phyloP scores from a whole-genome alignment of 331 rosid genomes.

The Arachis monticola region DNA sequence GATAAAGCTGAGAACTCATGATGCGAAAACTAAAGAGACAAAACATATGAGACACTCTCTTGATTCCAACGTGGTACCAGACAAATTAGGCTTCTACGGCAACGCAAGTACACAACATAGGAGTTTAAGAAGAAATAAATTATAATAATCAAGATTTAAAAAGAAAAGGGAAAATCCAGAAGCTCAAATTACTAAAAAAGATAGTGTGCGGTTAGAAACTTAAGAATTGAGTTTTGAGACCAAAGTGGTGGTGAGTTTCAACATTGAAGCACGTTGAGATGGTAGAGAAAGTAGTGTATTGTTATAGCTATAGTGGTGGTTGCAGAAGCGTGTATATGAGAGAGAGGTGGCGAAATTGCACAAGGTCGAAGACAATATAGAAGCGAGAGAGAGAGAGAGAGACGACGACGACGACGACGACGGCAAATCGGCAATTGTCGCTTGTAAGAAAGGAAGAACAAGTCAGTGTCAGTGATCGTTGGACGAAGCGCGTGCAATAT shows the following conservation, averaged over 20 bases:
- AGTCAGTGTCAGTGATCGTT: background rate
- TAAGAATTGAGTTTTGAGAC: background rate
- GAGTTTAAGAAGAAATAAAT: background rate
- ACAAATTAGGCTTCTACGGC: background rate
- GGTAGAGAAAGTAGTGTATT: slow-evolving; percentile 12
- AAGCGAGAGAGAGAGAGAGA: slow-evolving; percentile 11
- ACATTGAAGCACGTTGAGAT: slow-evolving; percentile 10
- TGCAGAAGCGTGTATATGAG: slow-evolving; percentile 41
- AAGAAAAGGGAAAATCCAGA: slow-evolving; percentile 3
- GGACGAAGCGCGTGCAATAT: too few relatives aligned
- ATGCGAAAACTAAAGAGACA: slow-evolving; percentile 45
- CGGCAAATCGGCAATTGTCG: too few relatives aligned
- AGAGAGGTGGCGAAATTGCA: slow-evolving; percentile 1
- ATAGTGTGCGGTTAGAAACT: background rate
- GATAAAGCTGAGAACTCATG: slow-evolving; percentile 56
- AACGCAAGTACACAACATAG: background rate
- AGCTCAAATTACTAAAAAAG: slow-evolving; percentile 28
- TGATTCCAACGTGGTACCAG: slow-evolving; percentile 21
- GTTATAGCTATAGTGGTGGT: slow-evolving; percentile 31
- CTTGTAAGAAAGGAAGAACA: slow-evolving; percentile 38
- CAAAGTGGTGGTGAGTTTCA: background rate
- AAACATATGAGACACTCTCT: slow-evolving; percentile 34
- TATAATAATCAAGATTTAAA: background rate
- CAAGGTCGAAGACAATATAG: slow-evolving; percentile 62
- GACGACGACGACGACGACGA: slow-evolving; percentile 34